These are phyloP conservation scores for Metschnikowia cerradonensis DNA, from an alignment of 805 yeast species.

Conservation along the genomic window DNA sequence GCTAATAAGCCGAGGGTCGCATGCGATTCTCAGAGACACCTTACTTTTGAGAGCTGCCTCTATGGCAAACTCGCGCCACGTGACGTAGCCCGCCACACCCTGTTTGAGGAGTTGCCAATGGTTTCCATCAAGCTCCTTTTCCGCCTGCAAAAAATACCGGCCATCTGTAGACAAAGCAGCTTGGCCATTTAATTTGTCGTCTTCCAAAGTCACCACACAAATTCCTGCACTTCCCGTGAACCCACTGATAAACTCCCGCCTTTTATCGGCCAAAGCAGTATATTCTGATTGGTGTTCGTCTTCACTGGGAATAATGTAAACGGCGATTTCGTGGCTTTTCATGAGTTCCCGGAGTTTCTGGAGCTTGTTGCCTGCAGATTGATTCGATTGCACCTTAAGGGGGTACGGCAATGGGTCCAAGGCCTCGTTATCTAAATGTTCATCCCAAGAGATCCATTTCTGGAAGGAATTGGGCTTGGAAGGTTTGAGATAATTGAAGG, in stretches of 20 bases:
- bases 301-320: slow-evolving; percentile 19
- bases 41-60: slow-evolving; percentile 53
- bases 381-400: neutral
- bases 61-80: slow-evolving; percentile 74
- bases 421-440: slow-evolving; percentile 19
- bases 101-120: slow-evolving; percentile 76
- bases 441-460: slow-evolving; percentile 8
- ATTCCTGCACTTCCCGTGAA: slow-evolving; percentile 20
- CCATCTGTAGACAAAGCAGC: slow-evolving; percentile 93
- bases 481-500: neutral
- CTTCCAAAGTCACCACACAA: slow-evolving; percentile 23
- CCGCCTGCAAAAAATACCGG: slow-evolving; percentile 89
- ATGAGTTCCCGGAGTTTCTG: slow-evolving; percentile 12
- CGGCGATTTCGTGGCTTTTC: slow-evolving; percentile 13
- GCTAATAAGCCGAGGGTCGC: slow-evolving; percentile 75
- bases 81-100: slow-evolving; percentile 63
- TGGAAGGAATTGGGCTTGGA: neutral
- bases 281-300: slow-evolving; percentile 21
- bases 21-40: slow-evolving; percentile 58
- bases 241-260: slow-evolving; percentile 18
- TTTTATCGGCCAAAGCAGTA: slow-evolving; percentile 17
- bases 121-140: slow-evolving; percentile 68
- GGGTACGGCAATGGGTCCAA: slow-evolving; percentile 27
- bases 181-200: slow-evolving; percentile 49
- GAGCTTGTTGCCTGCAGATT: slow-evolving; percentile 9